phyloP scores from a whole-genome alignment of 352 stramenopile species.

The Phytophthora nicotianae region DNA sequence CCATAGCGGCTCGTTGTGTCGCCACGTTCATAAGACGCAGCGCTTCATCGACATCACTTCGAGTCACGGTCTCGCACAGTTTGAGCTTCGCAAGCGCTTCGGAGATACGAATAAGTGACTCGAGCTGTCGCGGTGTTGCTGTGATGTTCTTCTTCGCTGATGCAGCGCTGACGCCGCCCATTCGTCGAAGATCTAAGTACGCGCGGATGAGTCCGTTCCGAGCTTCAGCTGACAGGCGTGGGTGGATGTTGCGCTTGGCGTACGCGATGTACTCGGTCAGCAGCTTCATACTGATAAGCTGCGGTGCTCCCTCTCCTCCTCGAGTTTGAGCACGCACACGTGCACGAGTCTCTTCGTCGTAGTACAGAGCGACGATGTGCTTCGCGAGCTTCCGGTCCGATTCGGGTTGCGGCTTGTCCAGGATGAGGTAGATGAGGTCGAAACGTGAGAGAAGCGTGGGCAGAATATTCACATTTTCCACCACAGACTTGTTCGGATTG shows the following conservation, averaged over 20 bases:
- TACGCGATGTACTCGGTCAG: conserved; percentile 97
- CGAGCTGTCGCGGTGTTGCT: conserved; percentile 97
- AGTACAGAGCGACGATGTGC: conserved; percentile 98
- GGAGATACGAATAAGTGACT: conserved; percentile 98
- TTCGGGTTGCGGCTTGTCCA: conserved; percentile 95
- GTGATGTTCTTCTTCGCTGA: conserved; percentile 96
- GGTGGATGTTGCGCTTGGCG: conserved; percentile 92
- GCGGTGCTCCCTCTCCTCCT: conserved; percentile 36
- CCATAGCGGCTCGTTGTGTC: conserved; percentile 97
- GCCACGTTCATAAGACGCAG: conserved; percentile 97
- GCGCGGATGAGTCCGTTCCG: conserved; percentile 90
- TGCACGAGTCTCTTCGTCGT: conserved; percentile 78
- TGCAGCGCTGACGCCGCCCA: conserved; percentile 63
- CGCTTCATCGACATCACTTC: conserved; percentile 94
- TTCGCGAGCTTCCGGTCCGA: conserved; percentile 95
- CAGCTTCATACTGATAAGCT: conserved; percentile 83
- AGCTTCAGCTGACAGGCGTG: conserved; percentile 91
- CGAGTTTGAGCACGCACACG: conserved; percentile 43
- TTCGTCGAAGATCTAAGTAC: conserved; percentile 93
- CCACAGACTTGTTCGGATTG: conserved; percentile 97
- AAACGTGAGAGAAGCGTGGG: conserved; percentile 98
- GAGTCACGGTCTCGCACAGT: conserved; percentile 71
- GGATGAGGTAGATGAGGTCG: conserved; percentile 99
- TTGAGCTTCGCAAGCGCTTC: conserved; percentile 97
- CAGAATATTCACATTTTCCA: conserved; percentile 99